These are phyloP conservation scores for Globisporangium nagaii DNA, from an alignment of 352 stramenopile genomes.

Conservation along the genomic window DNA sequence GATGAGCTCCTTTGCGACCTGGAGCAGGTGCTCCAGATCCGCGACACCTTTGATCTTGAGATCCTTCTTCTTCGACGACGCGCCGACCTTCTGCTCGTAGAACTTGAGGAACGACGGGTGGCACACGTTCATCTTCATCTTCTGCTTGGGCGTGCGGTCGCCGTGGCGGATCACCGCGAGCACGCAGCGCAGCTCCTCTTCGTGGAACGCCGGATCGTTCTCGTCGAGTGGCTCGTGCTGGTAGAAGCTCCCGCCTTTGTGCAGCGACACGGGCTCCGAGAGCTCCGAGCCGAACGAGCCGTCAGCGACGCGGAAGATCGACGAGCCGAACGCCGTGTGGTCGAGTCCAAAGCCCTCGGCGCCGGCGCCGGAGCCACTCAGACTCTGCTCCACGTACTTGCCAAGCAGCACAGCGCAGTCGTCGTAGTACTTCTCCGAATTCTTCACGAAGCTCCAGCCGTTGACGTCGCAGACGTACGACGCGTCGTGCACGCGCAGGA, in stretches of 20 bases:
- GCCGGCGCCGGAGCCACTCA: constrained; percentile 20
- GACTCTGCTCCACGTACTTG: constrained; percentile 68
- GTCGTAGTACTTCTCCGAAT: constrained; percentile 99
- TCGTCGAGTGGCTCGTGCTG: constrained; percentile 16
- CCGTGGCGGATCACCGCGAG: constrained; percentile 99
- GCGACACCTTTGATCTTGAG: constrained; percentile 85
- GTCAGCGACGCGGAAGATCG: constrained; percentile 57
- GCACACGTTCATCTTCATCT: constrained; percentile 96
- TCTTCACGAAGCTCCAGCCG: constrained; percentile 99
- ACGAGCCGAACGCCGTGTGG: constrained; percentile 46
- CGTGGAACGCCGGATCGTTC: constrained; percentile 29
- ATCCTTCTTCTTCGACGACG: constrained; percentile 57
- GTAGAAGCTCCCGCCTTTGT: constrained; percentile 13
- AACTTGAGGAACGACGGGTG: constrained; percentile 87
- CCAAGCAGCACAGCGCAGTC: constrained; percentile 94
- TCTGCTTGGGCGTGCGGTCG: constrained; percentile 99
- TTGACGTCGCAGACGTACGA: constrained; percentile 99
- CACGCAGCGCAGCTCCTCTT: constrained; percentile 98
- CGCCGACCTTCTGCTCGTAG: constrained; percentile 53
- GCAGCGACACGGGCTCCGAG: constrained; percentile 43
- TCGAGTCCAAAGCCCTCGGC: constrained; percentile 48
- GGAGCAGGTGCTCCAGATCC: constrained; percentile 72
- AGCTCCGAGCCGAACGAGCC: constrained; percentile 40
- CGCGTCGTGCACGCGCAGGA: constrained; percentile 89
- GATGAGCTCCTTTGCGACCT: constrained; percentile 73